These are phyloP conservation scores for Mycena leptocephala DNA, from an alignment of 768 basidiomycete species.

Conservation along the genomic window DNA sequence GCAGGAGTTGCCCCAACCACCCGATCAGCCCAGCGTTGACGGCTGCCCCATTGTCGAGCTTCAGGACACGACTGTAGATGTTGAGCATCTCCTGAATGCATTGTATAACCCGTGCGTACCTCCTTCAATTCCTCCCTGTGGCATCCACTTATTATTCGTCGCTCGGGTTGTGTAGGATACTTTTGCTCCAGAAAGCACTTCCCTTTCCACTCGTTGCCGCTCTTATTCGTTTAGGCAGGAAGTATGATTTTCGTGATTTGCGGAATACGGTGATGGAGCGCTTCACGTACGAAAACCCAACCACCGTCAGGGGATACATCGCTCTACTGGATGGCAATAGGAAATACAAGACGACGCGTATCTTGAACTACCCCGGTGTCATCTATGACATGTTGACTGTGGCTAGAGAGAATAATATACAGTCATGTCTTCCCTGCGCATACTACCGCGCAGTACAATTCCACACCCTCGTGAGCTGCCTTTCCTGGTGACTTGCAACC, in stretches of 20 bases:
- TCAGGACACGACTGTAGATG: background rate
- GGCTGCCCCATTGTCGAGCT: background rate
- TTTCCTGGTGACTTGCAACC: background rate
- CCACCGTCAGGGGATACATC: background rate
- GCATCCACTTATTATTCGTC: background rate
- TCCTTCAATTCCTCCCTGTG: background rate
- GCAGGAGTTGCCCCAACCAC: background rate
- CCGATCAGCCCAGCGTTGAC: background rate
- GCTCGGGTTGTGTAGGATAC: background rate
- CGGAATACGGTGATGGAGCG: background rate
- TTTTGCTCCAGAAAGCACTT: background rate
- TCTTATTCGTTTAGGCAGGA: background rate
- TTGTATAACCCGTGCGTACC: background rate
- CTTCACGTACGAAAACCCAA: background rate
- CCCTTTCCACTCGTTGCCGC: background rate
- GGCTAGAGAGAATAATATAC: constrained; percentile 9
- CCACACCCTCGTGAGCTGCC: background rate
- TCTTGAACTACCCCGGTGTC: background rate
- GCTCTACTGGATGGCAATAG: background rate
- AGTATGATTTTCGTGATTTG: background rate
- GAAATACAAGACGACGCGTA: background rate
- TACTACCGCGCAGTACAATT: background rate
- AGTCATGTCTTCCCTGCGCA: background rate
- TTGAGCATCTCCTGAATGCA: background rate
- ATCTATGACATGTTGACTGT: background rate